These are phyloP conservation scores for Pichia manshurica DNA, from an alignment of 805 yeast genomes.

Conservation along the genomic window DNA sequence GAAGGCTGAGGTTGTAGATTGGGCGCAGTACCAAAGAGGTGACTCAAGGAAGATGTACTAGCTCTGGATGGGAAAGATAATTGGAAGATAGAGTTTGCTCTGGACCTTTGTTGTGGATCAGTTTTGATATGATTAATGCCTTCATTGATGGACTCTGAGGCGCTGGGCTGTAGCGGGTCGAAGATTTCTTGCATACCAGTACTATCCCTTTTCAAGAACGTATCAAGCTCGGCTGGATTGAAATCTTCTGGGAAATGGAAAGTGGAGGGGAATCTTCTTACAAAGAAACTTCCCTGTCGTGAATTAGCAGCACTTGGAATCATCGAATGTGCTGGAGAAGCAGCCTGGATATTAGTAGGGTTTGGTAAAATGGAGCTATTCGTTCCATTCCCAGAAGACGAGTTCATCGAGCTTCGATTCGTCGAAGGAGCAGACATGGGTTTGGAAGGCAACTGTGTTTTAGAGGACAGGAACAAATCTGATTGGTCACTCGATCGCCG, in stretches of 20 bases:
- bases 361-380: neutral
- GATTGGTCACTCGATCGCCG: conserved; percentile 46
- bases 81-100: conserved; percentile 17
- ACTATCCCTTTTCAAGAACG: conserved; percentile 33
- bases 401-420: neutral
- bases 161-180: neutral
- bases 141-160: neutral
- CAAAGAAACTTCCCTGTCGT: conserved; percentile 27
- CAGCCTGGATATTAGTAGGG: neutral
- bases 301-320: conserved; percentile 11
- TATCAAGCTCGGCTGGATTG: conserved; percentile 31
- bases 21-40: no score
- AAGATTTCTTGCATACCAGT: conserved; percentile 12
- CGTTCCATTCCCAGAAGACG: neutral
- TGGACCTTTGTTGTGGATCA: neutral
- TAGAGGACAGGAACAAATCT: conserved; percentile 39
- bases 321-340: neutral
- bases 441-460: conserved; percentile 1
- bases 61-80: conserved; percentile 7
- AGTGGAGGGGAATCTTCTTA: conserved; percentile 29
- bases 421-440: neutral
- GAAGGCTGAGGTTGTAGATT: neutral
- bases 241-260: conserved; percentile 23
- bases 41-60: neutral
- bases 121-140: neutral